Base-by-base conservation (phyloP, 371 early-diverging fungal species). In the Actinomortierella wolfii region DNA sequence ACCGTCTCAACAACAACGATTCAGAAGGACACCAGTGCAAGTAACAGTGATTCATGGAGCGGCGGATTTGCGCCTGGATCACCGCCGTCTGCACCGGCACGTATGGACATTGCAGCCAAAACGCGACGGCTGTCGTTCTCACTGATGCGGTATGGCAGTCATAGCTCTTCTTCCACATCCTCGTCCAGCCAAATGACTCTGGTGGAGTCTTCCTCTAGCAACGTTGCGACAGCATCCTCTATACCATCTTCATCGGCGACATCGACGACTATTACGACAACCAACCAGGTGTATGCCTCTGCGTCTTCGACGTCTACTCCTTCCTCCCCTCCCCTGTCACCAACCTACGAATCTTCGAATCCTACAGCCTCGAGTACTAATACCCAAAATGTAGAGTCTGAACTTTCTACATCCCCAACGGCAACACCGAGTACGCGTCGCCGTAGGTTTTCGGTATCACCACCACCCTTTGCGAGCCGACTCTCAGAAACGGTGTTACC, bases 361-460 rank as follows among this genome's bases (percentile, higher is more conserved):
- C n/a, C n/a, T n/a, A n/a, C n/a, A n/a, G n/a, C n/a, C n/a, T n/a
- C n/a, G n/a, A n/a, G n/a, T n/a, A n/a, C n/a, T n/a, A n/a, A n/a
- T n/a, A n/a, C n/a, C n/a, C n/a, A 13, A 52, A 7, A 21, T 2
- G 20, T 40, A 40, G 17, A 2, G 13, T 42, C 53, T 2, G 43
- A 53, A 15, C 57, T 54, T 4, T 49, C 64, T 5, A 52, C 59
- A 4, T 51, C 58, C 0, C 54, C 51, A 0, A 44, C 15, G 17
- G 25, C 23, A 9, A 39, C 56, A 6, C 28, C 40, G 17, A 15
- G 13, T 18, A 14, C 57, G 6, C 21, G 24, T 43, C 11, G 23
- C 2, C 53, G 57, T n/a, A 41, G 63, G 1, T 68, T 68, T 23
- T 63, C 68, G 20, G 68, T 68, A 18, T 68, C 68, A 4, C 68